Conservation (phyloP, 1,284 basidiomycete genomes). For the Moniliella sp. region DNA sequence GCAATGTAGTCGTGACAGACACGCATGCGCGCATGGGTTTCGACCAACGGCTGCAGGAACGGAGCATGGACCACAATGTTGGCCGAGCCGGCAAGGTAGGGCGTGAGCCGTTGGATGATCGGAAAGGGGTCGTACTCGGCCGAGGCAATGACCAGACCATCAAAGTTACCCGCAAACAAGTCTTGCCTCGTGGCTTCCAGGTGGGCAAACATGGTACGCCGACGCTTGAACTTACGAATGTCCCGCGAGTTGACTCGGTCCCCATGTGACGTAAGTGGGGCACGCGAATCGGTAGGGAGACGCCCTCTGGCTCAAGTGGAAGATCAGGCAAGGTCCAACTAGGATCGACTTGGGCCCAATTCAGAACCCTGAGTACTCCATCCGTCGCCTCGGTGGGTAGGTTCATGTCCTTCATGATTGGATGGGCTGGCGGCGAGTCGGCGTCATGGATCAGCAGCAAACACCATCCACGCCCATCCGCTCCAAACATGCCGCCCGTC, state of each 20-base stretch:
- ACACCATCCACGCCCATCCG: slow-evolving; percentile 55
- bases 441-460: slow-evolving; percentile 68
- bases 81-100: slow-evolving; percentile 62
- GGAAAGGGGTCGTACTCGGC: slow-evolving; percentile 70
- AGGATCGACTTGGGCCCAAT: slow-evolving; percentile 47
- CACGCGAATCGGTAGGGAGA: too few species aligned
- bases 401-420: slow-evolving; percentile 60
- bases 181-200: slow-evolving; percentile 36
- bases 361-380: slow-evolving; percentile 48
- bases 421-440: slow-evolving; percentile 79
- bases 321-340: slow-evolving; percentile 50
- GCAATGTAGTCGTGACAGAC: slow-evolving; percentile 50
- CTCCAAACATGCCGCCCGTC: slow-evolving; percentile 58
- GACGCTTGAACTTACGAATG: slow-evolving; percentile 47
- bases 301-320: too few species aligned
- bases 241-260: slow-evolving; percentile 46
- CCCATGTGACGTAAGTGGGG: too few species aligned
- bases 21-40: slow-evolving; percentile 54
- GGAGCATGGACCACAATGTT: slow-evolving; percentile 69
- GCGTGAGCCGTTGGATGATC: slow-evolving; percentile 51
- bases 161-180: slow-evolving; percentile 47
- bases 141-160: slow-evolving; percentile 50
- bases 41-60: slow-evolving; percentile 47
- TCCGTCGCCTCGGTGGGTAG: slow-evolving; percentile 38
- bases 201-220: slow-evolving; percentile 45